Base-by-base conservation (phyloP, 2,329 filamentous ascomycete genomes). In the Fusarium sp. region DNA sequence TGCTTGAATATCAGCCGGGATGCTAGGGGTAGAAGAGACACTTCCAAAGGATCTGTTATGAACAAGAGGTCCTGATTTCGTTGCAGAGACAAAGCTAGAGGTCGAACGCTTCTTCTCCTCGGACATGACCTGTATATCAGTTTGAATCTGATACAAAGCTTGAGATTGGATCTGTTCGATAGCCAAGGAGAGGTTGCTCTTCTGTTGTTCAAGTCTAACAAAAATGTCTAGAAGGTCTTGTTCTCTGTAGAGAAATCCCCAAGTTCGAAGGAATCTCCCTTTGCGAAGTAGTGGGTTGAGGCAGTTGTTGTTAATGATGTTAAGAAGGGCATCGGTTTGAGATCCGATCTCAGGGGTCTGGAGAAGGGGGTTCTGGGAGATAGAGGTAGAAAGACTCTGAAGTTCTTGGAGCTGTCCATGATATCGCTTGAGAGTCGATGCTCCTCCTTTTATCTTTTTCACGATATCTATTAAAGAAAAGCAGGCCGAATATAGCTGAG, bases 91-190 rank as follows among this genome's bases (percentile, higher is more conserved):
- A 25, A 25, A 25, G 23, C 27, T 29, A 29, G 27, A 11, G 11
- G 11, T 29, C 11, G 27, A 29, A 29, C 4, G 11, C 6, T 4
- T 7, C 10, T 11, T 53, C 23, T 40, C 40, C 1, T 29, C 47
- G 1, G 61, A 9, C 57, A 71, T 71, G 31, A 7, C 4, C 0
- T 39, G 27, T 0, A 71, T 59, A 0, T 71, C 60, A 0, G 7
- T 20, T 4, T 66, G 64, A 0, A 70, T 71, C 0, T 58, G 64
- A 36, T 83, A 61, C 0, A 71, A 66, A 0, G 84, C 78, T 82
- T 80, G 85, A 5, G 75, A 80, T 11, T 83, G 69, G 1, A 71
- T 69, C 4, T 66, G 58, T 0, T 68, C 54, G 0, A 73, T 72
- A 0, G 54, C 25, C 0, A 73, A n/a, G 1, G 52, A 69, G 0